phyloP scores from a whole-genome alignment of 345 rosid genomes.

The Odontarrhena argentea region DNA sequence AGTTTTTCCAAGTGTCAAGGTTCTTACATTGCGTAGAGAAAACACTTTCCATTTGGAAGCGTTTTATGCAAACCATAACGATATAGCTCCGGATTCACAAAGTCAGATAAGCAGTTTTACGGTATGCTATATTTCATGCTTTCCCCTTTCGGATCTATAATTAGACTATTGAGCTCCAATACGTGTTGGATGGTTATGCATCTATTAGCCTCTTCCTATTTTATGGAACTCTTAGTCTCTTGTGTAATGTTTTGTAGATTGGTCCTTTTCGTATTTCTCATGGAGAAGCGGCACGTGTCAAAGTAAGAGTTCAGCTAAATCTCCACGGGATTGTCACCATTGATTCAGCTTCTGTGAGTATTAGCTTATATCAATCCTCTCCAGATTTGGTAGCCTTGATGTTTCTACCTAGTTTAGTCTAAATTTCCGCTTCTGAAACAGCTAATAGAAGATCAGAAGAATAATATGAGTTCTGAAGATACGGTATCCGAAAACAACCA shows the following conservation, averaged over 20 bases:
- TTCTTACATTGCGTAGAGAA: constrained; percentile 59
- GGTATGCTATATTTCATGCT: constrained; percentile 47
- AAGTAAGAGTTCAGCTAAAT: constrained; percentile 63
- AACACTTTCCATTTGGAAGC: constrained; percentile 57
- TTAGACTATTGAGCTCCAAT: constrained; percentile 9
- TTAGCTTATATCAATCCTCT: constrained; percentile 16
- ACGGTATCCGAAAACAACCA: constrained; percentile 38
- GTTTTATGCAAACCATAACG: constrained; percentile 56
- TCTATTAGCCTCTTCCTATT: constrained; percentile 5
- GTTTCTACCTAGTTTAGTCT: constrained; percentile 7
- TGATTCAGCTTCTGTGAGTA: constrained; percentile 63
- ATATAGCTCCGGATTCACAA: constrained; percentile 47
- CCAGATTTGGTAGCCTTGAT: constrained; percentile 9
- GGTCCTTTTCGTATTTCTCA: constrained; percentile 63
- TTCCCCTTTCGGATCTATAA: constrained; percentile 5
- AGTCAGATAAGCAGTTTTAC: constrained; percentile 51
- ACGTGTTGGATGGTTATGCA: background rate
- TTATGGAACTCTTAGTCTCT: constrained; percentile 7
- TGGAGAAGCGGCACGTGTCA: constrained; percentile 58
- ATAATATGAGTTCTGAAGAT: constrained; percentile 45
- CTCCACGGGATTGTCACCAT: constrained; percentile 68
- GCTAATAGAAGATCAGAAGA: constrained; percentile 52
- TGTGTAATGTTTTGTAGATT: constrained; percentile 51
- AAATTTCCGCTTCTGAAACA: constrained; percentile 38
- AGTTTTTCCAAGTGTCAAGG: constrained; percentile 72